phyloP scores from a whole-genome alignment of 768 basidiomycete genomes.

The Trametes elegans region DNA sequence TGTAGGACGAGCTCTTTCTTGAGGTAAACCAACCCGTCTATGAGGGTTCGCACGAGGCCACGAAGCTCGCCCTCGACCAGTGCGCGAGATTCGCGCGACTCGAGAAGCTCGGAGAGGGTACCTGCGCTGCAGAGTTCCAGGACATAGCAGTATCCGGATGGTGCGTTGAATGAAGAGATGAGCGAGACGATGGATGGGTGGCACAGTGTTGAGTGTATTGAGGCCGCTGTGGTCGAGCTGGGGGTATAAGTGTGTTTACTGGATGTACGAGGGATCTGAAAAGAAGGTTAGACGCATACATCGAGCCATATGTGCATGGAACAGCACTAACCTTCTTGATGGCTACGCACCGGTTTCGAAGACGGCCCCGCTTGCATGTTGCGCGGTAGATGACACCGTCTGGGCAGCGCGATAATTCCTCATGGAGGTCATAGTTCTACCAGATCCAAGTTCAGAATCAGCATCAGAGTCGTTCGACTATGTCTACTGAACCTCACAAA shows the following conservation, averaged over 20 bases:
- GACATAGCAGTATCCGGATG: slow-evolving; percentile 36
- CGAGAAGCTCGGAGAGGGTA: slow-evolving; percentile 34
- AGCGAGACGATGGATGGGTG: slow-evolving; percentile 51
- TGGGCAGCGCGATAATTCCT: slow-evolving; percentile 31
- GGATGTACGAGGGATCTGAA: not conserved
- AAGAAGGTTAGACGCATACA: not conserved
- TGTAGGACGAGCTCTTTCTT: slow-evolving; percentile 43
- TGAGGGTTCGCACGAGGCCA: slow-evolving; percentile 37
- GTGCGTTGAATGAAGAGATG: slow-evolving; percentile 38
- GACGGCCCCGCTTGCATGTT: slow-evolving; percentile 43
- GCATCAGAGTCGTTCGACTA: not conserved
- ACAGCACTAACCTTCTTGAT: slow-evolving; percentile 39
- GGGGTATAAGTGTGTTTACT: not conserved
- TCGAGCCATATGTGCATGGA: too few relatives aligned
- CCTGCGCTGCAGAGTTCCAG: slow-evolving; percentile 47
- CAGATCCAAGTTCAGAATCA: not conserved
- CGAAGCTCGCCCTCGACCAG: slow-evolving; percentile 38
- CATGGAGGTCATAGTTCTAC: slow-evolving; percentile 41
- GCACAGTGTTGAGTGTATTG: slow-evolving; percentile 41
- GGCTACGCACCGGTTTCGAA: slow-evolving; percentile 41
- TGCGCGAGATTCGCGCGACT: slow-evolving; percentile 19
- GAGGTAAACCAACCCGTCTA: slow-evolving; percentile 44
- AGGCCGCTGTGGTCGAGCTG: slow-evolving; percentile 13
- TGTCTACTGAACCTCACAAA: too few relatives aligned
- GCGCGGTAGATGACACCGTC: slow-evolving; percentile 38